Base-by-base conservation (phyloP, 208 protist species). In the Crithidia bombi region DNA sequence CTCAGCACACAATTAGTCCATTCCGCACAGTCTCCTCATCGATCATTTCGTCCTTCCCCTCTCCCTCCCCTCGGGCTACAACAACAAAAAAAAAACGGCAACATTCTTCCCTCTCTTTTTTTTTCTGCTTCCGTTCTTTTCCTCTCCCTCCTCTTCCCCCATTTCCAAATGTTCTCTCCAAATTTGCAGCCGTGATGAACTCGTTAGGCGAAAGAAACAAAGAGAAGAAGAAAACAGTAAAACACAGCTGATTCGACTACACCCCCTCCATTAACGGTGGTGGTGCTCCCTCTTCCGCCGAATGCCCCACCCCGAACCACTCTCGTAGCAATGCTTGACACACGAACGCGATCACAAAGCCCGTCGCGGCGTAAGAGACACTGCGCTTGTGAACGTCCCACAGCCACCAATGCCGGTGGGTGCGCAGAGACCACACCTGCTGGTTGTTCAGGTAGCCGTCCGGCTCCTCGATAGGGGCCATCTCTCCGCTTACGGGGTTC, bases 401-500 rank as follows among this genome's bases (percentile, higher is more conserved):
- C 32, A 90, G 65, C 87, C 83, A 90, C 80, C 84, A 92, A 58
- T 92, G 87, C 44, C 59, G 43, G 56, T 92, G 84, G 23, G 82
- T 90, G 26, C 78, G 73, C 38, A 86, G 78, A 3, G 82, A 87
- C 85, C 85, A 90, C 50, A 74, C 63, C 71, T 87, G 83, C 30
- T 71, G 25, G n/a, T 26, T 44, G 36, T 28, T 71, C 12, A 84
- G 33, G 66, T 78, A 86, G 35, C 83, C 80, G 30, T 86, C 83
- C 9, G 44, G 51, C 33, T 74, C 69, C 43, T 79, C 69, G 0
- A 73, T 41, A 23, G 54, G n/a, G n/a, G 67, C 64, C 23, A 30
- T 41, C 5, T 70, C 61, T n/a, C 56, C 46, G 14, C 61, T 43
- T 21, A 71, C 39, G 10, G 52, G 26, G 26, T 50, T 44, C 11